Base-by-base conservation (phyloP, 2,329 filamentous ascomycete genomes). In the Trichothecium sympodiale region DNA sequence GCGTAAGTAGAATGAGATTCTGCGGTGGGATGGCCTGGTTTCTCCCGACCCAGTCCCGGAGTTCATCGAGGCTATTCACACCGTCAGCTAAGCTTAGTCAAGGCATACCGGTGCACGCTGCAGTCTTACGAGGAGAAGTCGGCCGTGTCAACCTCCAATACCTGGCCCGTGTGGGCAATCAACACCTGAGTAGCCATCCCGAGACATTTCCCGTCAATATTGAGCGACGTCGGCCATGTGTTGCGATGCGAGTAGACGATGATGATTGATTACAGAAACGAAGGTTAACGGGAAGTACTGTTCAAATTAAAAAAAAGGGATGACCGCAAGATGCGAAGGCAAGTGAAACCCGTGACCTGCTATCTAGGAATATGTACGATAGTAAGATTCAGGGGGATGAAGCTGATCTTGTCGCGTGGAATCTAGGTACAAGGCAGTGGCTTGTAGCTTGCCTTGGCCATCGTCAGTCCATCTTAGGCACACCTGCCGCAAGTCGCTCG, bases 131-230 rank as follows among this genome's bases (percentile, higher is more conserved):
- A 82, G 48, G 73, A 69, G 60, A 89, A 83, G 54, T 77, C 74
- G 44, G 78, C 71, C 46, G 80, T 75, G 63, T 94, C 84, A 57
- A 83, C 74, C 57, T 79, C 71, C 55, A 94, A 72, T 63, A 81
- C 80, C 69, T 86, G 80, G 68, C 89, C 89, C 61, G 83, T 87
- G 65, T 94, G 88, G 71, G 86, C 87, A 56, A 94, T 80, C 68
- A 86, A 84, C 62, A 94, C 80, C 65, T 85, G 78, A 58, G 89
- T 76, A 67, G 84, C 83, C 86, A 94, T 94, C 62, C 69, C 74
- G 63, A 65, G 64, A 64, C 67, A 71, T 70, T 53, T 62, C 62
- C 56, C 51, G 48, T 50, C 41, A 39, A 48, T 46, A 44, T 46
- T 44, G 42, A 36, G 48, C 43, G 44, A 46, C 48, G 20, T 25